phyloP scores from a whole-genome alignment of 805 yeast genomes.

The Saccharomycopsis oosterbeekiorum region DNA sequence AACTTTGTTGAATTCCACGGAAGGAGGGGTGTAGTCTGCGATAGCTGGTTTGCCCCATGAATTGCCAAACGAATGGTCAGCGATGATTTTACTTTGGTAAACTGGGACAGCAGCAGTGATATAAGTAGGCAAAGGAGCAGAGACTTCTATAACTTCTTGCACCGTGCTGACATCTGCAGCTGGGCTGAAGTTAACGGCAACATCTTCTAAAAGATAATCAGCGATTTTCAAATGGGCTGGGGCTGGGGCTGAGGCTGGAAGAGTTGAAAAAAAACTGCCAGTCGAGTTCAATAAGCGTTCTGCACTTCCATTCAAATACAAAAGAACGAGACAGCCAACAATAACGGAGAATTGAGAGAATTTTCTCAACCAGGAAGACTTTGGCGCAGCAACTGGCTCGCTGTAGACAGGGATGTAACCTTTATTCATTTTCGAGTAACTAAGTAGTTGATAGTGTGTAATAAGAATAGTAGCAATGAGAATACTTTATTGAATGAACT shows the following conservation, averaged over 20 bases:
- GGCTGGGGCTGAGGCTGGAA: background rate
- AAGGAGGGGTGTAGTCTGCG: slow-evolving; percentile 36
- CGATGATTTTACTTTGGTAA: slow-evolving; percentile 31
- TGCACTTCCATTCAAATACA: background rate
- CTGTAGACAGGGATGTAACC: background rate
- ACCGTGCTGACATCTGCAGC: background rate
- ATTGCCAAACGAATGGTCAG: slow-evolving; percentile 41
- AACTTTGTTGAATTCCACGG: slow-evolving; percentile 38
- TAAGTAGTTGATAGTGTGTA: background rate
- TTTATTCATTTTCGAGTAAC: background rate
- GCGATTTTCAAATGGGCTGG: background rate
- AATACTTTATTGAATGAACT: background rate
- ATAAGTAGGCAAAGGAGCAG: slow-evolving; percentile 8
- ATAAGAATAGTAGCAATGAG: background rate
- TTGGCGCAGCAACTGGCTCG: background rate
- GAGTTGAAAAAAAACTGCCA: background rate
- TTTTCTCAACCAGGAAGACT: background rate
- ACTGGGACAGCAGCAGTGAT: slow-evolving; percentile 11
- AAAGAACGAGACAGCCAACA: background rate
- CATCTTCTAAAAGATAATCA: background rate
- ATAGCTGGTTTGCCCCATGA: slow-evolving; percentile 52
- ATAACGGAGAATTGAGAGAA: background rate
- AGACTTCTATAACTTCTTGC: slow-evolving; percentile 13
- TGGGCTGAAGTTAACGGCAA: background rate
- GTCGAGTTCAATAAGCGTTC: background rate